Conservation (phyloP, 768 basidiomycete genomes). For the Russula lepida region DNA sequence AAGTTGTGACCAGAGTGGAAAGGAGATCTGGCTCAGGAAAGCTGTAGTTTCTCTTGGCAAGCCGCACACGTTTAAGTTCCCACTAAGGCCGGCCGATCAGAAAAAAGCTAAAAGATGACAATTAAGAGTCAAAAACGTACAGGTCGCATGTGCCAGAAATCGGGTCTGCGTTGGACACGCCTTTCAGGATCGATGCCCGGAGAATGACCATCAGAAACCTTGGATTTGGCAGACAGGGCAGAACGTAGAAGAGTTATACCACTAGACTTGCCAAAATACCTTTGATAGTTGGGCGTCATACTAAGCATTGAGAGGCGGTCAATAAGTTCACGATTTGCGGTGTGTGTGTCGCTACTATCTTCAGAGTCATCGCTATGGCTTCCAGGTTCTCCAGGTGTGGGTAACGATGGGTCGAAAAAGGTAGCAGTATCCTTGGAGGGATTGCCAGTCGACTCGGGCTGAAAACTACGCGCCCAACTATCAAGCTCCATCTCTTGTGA, state of each 20-base stretch:
- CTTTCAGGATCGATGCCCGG: not conserved
- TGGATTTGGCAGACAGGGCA: conserved; percentile 11
- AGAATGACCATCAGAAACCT: not conserved
- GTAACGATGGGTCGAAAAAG: not conserved
- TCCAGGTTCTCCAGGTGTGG: not conserved
- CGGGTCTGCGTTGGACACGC: not conserved
- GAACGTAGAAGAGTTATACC: conserved; percentile 8
- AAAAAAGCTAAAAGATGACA: not conserved
- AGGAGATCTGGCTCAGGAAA: conserved; percentile 21
- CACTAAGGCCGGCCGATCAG: conserved; percentile 9
- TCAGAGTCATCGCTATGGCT: not conserved
- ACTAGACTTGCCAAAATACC: conserved; percentile 21
- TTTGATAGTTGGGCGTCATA: conserved; percentile 1
- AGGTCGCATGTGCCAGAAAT: conserved; percentile 15
- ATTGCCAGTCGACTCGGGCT: conserved; percentile 7
- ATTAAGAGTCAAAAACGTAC: not conserved
- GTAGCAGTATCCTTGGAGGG: not conserved
- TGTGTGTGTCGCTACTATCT: conserved; percentile 1
- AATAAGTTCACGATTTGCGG: not conserved
- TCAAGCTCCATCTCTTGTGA: conserved; percentile 21
- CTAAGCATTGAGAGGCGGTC: not conserved
- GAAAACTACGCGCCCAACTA: conserved; percentile 10
- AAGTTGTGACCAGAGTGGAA: conserved; percentile 4
- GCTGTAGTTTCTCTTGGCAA: not conserved
- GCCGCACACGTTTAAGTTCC: conserved; percentile 10